Base-by-base conservation (phyloP, 2,329 filamentous ascomycete species). In the Escovopsis sp. region DNA sequence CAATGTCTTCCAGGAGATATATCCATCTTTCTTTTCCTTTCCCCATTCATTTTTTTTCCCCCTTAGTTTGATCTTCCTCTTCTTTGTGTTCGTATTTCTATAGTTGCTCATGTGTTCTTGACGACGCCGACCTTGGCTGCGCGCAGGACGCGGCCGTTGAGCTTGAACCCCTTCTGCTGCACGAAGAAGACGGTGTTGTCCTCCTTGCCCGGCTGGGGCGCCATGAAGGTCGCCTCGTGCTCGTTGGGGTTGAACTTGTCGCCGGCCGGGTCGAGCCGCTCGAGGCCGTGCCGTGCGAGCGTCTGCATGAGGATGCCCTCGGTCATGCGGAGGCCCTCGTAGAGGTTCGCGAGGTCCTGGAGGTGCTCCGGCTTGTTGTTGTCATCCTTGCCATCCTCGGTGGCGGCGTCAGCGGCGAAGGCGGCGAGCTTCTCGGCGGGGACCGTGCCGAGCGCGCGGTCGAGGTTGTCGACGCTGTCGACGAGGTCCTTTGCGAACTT, bases 51-150 rank as follows among this genome's bases (percentile, higher is more conserved):
- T 27, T 27, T 17, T 9, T 34, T 6, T 33, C 13, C 14, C 18
- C 27, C 12, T 21, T 4, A 33, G n/a, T 9, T 28, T 26, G 23
- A 23, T 17, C n/a, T n/a, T n/a, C n/a, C n/a, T n/a, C n/a, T n/a
- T n/a, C n/a, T n/a, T n/a, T n/a, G n/a, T n/a, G n/a, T n/a, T n/a
- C n/a, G n/a, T n/a, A n/a, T n/a, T n/a, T n/a, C n/a, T n/a, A n/a
- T n/a, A n/a, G n/a, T n/a, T n/a, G n/a, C n/a, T 55, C 62, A 65
- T 48, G 58, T 56, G 64, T 90, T 93, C 72, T 90, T 93, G 45
- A 93, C 87, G 39, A 94, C 86, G 53, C 88, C 87, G 44, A 96
- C 88, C 72, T 96, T 94, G 54, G 88, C 85, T 43, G 88, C 85
- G 57, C 90, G 76, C 51, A 98, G 62, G 38, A 94, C 70, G 41